Base-by-base conservation (phyloP, 345 rosid species). In the Arabidopsis thaliana region DNA sequence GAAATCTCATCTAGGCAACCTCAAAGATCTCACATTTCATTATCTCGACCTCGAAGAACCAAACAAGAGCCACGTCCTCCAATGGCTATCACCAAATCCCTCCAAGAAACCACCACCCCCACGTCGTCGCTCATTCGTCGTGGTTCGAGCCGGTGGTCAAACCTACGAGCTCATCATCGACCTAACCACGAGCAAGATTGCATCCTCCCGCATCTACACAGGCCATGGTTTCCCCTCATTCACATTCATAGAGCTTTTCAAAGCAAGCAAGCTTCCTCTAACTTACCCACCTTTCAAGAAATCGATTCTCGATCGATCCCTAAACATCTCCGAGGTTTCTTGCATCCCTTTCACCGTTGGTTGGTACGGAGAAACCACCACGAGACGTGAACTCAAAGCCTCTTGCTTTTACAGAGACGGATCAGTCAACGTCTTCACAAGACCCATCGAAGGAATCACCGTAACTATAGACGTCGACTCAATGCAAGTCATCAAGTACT, bases 21-120 rank as follows among this genome's bases (percentile, higher is more conserved):
- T 78, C 61, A 77, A 80, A 40, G 83, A 86, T 79, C 71, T 88
- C 65, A 87, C 87, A 45, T 84, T 83, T 58, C 96, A 92, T 65
- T 82, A 78, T 75, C 82, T 88, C 13, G 93, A 86, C 75, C 83
- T 91, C 12, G 90, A 88, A 8, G 97, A 89, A 67, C 97, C 96
- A 22, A 84, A 86, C 16, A 92, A 89, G 73, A 59, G n/a, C 12
- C 82, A 80, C 14, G 87, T 89, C 64, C 85, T 89, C 73, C 56
- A 45, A 5, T 89, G 89, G 89, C 72, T 85, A 59, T 59, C 80
- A 3, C 63, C 79, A 2, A 16, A 68, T 10, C 73, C 48, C 14
- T 46, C 24, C 22, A 61, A 58, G 25, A 34, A 72, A 30, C 41
- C 24, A 25, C 61, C 68, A 5, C 61, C 70, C 34, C 81, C 78